Conservation (phyloP, 2,329 filamentous ascomycete species). For the Tolypocladium guangdongense region DNA sequence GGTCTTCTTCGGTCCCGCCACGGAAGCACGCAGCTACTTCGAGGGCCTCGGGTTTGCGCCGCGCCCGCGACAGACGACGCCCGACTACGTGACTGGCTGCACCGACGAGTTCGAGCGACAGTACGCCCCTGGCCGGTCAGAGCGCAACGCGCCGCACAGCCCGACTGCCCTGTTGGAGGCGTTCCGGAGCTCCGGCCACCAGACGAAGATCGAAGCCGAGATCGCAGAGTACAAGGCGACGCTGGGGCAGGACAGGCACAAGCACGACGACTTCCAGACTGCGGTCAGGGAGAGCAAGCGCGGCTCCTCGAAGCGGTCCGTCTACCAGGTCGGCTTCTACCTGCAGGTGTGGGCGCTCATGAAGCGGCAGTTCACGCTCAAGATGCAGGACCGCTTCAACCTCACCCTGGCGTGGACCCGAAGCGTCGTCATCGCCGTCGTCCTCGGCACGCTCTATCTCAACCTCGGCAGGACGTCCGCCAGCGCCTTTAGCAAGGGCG, state of each 20-base stretch:
- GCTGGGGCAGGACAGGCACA: slow-evolving; percentile 52
- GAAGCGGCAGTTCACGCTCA: slow-evolving; percentile 74
- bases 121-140: slow-evolving; percentile 56
- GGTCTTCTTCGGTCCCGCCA: slow-evolving; percentile 62
- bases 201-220: slow-evolving; percentile 46
- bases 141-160: slow-evolving; percentile 56
- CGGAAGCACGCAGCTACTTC: slow-evolving; percentile 62
- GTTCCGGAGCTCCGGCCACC: slow-evolving; percentile 54
- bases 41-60: slow-evolving; percentile 65
- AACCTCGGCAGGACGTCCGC: slow-evolving; percentile 53
- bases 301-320: slow-evolving; percentile 60
- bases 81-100: slow-evolving; percentile 72
- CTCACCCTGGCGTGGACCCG: slow-evolving; percentile 60
- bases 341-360: slow-evolving; percentile 74
- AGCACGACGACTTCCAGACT: slow-evolving; percentile 64
- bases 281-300: slow-evolving; percentile 74
- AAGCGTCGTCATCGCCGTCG: slow-evolving; percentile 61
- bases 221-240: slow-evolving; percentile 58
- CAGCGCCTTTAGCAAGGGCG: slow-evolving; percentile 71
- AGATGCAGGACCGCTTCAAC: slow-evolving; percentile 77
- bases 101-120: slow-evolving; percentile 77
- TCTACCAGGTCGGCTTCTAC: slow-evolving; percentile 76
- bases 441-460: slow-evolving; percentile 71
- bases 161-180: slow-evolving; percentile 57
- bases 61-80: slow-evolving; percentile 67